These are phyloP conservation scores for Corymbia maculata DNA, from an alignment of 345 rosid genomes.

Conservation along the genomic window DNA sequence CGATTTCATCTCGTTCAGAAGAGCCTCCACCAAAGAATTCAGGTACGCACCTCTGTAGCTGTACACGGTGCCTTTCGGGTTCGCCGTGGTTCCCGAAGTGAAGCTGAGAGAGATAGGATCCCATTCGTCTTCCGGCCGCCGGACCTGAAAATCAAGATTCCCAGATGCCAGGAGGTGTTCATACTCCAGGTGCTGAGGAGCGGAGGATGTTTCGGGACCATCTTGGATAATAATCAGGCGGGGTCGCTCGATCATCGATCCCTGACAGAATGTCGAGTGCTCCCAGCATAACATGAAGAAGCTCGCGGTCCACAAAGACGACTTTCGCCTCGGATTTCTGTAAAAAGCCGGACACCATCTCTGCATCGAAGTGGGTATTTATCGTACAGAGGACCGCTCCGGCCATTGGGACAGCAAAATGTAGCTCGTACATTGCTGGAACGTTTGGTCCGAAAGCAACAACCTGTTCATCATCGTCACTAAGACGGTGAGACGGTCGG, in stretches of 20 bases:
- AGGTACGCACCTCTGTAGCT: slow-evolving; percentile 55
- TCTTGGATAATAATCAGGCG: slow-evolving; percentile 25
- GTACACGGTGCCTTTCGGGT: slow-evolving; percentile 51
- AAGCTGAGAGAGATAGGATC: slow-evolving; percentile 46
- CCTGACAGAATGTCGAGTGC: slow-evolving; percentile 33
- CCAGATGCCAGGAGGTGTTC: slow-evolving; percentile 33
- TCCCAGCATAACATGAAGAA: slow-evolving; percentile 24
- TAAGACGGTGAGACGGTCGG: too few species aligned
- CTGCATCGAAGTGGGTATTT: slow-evolving; percentile 36
- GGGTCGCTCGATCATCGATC: slow-evolving; percentile 18
- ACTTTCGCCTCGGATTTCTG: slow-evolving; percentile 40
- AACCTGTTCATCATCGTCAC: slow-evolving; percentile 21
- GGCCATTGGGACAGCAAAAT: slow-evolving; percentile 56
- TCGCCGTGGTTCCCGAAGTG: slow-evolving; percentile 57
- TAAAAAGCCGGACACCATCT: slow-evolving; percentile 30
- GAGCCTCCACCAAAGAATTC: slow-evolving; percentile 34
- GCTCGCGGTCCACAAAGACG: slow-evolving; percentile 39
- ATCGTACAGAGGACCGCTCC: slow-evolving; percentile 55
- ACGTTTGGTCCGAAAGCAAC: slow-evolving; percentile 47
- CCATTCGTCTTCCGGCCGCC: slow-evolving; percentile 33
- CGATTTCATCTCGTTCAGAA: slow-evolving; percentile 23
- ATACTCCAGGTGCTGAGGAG: slow-evolving; percentile 18
- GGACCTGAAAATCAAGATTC: slow-evolving; percentile 25
- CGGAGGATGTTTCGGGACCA: background rate
- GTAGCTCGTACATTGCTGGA: slow-evolving; percentile 53